These are phyloP conservation scores for Copromyces sp. DNA, from an alignment of 495 filamentous ascomycete genomes.

Conservation along the genomic window DNA sequence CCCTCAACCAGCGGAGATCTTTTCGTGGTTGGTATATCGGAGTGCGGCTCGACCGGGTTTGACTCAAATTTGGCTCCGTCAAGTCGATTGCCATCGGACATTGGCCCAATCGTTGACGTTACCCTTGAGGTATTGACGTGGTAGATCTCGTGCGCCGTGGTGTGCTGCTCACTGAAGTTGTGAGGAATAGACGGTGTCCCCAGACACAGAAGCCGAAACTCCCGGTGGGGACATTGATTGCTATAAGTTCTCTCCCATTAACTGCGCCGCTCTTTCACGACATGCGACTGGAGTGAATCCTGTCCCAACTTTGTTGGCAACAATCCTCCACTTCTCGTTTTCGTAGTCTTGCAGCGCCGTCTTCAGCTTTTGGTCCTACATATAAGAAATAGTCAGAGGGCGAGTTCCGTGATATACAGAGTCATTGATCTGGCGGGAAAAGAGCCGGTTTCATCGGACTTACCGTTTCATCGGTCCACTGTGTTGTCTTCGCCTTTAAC, in stretches of 20 bases:
- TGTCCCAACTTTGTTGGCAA: slow-evolving; percentile 76
- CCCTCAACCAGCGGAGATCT: background rate
- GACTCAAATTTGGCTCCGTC: background rate
- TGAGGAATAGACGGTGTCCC: slow-evolving; percentile 37
- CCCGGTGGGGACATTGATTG: slow-evolving; percentile 45
- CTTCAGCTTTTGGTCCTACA: slow-evolving; percentile 65
- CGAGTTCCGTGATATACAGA: background rate
- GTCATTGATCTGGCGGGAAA: background rate
- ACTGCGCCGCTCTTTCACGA: slow-evolving; percentile 62
- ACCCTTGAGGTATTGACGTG: background rate
- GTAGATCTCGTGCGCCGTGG: slow-evolving; percentile 1
- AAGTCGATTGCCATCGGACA: background rate
- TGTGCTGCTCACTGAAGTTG: slow-evolving; percentile 25
- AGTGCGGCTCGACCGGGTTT: background rate
- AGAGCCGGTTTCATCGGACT: slow-evolving; percentile 18
- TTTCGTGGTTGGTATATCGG: background rate
- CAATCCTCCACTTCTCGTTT: slow-evolving; percentile 78
- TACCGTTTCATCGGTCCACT: slow-evolving; percentile 88
- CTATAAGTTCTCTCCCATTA: slow-evolving; percentile 42
- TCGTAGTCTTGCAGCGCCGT: slow-evolving; percentile 80
- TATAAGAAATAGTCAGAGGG: background rate
- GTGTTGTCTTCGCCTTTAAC: slow-evolving; percentile 81
- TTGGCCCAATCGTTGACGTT: background rate
- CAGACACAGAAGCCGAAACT: slow-evolving; percentile 41
- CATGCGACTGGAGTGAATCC: slow-evolving; percentile 79